Evolutionary conservation across 1,139 yeast species (phyloP), one percentile per base, ranked within the genome.

Genomic region (Pichia sp.): DNA sequence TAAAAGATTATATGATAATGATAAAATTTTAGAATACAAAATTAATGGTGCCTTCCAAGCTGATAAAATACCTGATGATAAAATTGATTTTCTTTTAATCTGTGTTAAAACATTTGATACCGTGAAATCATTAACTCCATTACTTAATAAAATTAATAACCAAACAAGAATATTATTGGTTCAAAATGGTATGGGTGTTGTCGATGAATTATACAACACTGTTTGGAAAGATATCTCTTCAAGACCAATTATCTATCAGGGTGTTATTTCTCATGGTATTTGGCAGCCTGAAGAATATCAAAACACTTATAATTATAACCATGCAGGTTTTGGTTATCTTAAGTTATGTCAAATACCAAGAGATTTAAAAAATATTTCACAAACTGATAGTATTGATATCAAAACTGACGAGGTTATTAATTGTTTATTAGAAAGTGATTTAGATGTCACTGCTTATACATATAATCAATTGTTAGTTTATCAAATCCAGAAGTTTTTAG

Each of bases 181-280:
- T 6, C 94, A 88, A 52, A 84, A 85, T 55, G 94, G 93, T 3
- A 57, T 58, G 60, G 94, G 95, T 1, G 69, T 77, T 33, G 64
- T 74, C 4, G 82, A 80, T 14, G 67, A 69, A 33, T 57, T 87
- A 28, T 66, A 68, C 14, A 61, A 65, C 1, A 52, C 59, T 8
- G 66, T 78, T n/a, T 87, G 93, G 82, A 76, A 77, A 1, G 56
- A 59, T 2, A 46, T 53, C 1, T 45, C 44, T 0, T 39, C 54
- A 2, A 57, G 78, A 41, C 95, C 95, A 15, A 65, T 64, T 15
- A 56, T 89, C 8, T 76, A 69, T 54, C 82, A 79, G 55, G 96
- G 89, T 35, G 78, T 89, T 14, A 80, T 81, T 30, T 74, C 87
- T 3, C 96, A 89, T 61, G 97, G 96, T 4, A 87, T 83, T 3